phyloP scores from a whole-genome alignment of 257 asterid species.

The Solanum dulcamara region DNA sequence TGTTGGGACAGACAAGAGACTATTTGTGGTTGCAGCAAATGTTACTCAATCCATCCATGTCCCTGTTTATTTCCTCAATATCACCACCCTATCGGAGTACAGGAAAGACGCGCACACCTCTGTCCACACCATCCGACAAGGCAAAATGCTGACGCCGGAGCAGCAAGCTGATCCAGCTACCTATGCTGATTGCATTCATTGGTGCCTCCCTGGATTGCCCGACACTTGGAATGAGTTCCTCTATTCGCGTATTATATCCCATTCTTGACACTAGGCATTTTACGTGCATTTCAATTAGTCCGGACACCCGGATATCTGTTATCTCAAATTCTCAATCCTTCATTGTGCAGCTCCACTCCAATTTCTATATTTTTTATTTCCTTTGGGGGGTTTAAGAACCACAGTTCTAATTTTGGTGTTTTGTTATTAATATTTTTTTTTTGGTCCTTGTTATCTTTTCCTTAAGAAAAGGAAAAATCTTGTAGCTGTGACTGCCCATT shows the following conservation, averaged over 20 bases:
- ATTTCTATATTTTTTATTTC: not conserved
- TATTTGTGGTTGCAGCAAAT: slow-evolving; percentile 36
- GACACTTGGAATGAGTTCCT: slow-evolving; percentile 71
- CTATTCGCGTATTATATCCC: slow-evolving; percentile 22
- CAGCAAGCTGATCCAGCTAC: slow-evolving; percentile 56
- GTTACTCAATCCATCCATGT: slow-evolving; percentile 40
- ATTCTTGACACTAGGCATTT: slow-evolving; percentile 6
- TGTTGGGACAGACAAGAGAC: slow-evolving; percentile 55
- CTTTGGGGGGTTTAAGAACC: not conserved
- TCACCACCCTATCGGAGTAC: slow-evolving; percentile 54
- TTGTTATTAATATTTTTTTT: not conserved
- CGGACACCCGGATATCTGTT: not conserved
- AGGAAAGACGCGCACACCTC: slow-evolving; percentile 81
- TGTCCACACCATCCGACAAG: slow-evolving; percentile 62
- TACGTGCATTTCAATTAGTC: not conserved
- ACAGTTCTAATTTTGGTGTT: not conserved
- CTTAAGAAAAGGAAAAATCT: not conserved
- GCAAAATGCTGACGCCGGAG: slow-evolving; percentile 45
- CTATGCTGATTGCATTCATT: slow-evolving; percentile 68
- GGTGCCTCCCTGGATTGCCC: slow-evolving; percentile 85
- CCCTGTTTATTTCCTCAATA: slow-evolving; percentile 44
- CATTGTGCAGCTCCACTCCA: not conserved
- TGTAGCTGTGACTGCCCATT: not conserved
- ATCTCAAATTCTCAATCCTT: not conserved
- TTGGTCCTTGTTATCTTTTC: not conserved